Evolutionary conservation across 2,329 filamentous ascomycete genomes (phyloP), one percentile per base, ranked within the genome.

Genomic region (Intubia oerlemansii): DNA sequence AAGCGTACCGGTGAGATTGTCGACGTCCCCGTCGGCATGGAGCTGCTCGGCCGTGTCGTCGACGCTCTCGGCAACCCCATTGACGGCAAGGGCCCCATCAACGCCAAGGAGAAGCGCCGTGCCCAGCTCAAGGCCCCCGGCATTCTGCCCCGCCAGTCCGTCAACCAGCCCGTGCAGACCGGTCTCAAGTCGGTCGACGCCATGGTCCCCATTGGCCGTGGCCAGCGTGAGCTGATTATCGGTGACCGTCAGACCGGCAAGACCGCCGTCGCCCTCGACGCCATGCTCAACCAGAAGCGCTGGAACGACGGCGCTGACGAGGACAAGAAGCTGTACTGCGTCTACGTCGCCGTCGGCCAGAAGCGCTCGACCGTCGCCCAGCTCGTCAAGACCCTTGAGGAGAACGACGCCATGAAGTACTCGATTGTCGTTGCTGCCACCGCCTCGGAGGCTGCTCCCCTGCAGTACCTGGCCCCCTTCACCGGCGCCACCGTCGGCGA

Each of bases 1-100:
- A 95, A 92, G 78, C 85, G 88, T 75, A 98, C 88, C 49, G 88
- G 88, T 57, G 69, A 91, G 64, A 98, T 98, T 75, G 88, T 98
- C 54, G 85, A 95, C 57, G 77, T 95, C 38, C 85, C 85, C 44
- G 88, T 95, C 55, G 88, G 88, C 50, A 57, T 63, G 47, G 84
- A 80, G 59, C 64, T 98, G 55, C 78, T 98, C 50, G 88, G 88
- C 49, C 88, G 88, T 80, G 88, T 98, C 51, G 70, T 98, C 54
- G 85, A 98, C 56, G 88, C 81, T 56, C 80, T 98, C 42, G 88
- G 88, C 53, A 92, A 95, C 74, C 88, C 88, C 57, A 95, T 98
- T 49, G 88, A 98, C 49, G 88, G 88, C 62, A 98, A 98, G 76
- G 88, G 88, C 44, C 85, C 88, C 48, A 63, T 95, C 59, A 85